Base-by-base conservation (phyloP, 352 stramenopile species). In the Hyaloperonospora brassicae region DNA sequence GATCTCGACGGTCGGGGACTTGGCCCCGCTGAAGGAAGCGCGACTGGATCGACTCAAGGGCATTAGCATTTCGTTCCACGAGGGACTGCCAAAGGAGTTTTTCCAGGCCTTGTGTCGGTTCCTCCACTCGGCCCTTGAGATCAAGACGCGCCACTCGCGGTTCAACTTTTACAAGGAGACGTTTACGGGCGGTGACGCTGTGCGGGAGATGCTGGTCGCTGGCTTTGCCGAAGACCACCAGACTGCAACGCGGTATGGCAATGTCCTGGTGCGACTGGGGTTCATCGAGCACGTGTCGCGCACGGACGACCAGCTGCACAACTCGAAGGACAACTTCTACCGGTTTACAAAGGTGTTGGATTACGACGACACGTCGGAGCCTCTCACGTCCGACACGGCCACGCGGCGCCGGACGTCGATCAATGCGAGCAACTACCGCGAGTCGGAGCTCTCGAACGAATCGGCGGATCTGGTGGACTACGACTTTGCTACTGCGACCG, bases 151-250 rank as follows among this genome's bases (percentile, higher is more conserved):
- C 13, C 80, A 92, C 59, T 86, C 81, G 49, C 74, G 77, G 9
- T 89, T 93, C 63, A 90, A 86, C 54, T 89, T 89, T 50, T 89
- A 87, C 72, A 93, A 93, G 61, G 84, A 93, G 59, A 62, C 81
- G 9, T 93, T 93, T 59, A 79, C 81, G 1, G 84, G 84, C 46
- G 72, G 68, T 46, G 84, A 93, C 47, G 75, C 76, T 10, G 73
- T 93, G 31, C 74, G 76, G 10, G 72, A 86, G 55, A 79, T 93
- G 68, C 63, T 93, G 25, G 23, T 81, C 21, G 77, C 72, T 55
- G 84, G 84, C 25, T 93, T 92, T 61, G 73, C 73, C 5, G 77
- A 88, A n/a, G 79, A 93, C 59, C 77, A 86, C 27, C 56, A 75
- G n/a, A 68, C 68, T 21, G 79, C 81, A 12, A 62, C 84, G 31